These are phyloP conservation scores for Gypsophila paniculata DNA, from an alignment of 179 eudicot species.

Conservation along the genomic window DNA sequence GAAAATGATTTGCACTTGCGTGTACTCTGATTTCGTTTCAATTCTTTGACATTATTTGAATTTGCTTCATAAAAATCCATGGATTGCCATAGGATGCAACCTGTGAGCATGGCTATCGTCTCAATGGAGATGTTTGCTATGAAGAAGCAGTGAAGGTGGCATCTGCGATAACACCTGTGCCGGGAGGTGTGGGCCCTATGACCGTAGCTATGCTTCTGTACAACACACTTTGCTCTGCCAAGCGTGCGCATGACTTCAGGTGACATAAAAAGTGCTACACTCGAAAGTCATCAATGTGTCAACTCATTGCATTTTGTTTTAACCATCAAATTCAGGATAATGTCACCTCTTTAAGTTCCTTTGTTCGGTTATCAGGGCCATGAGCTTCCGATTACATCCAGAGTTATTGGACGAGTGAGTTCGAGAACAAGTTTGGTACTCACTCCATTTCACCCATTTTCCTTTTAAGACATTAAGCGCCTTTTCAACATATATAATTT, in stretches of 20 bases:
- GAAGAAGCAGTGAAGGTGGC: conserved; percentile 67
- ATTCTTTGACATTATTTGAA: not conserved
- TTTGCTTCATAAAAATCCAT: not conserved
- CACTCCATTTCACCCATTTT: too few relatives aligned
- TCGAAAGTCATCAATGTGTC: too few relatives aligned
- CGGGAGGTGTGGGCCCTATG: conserved; percentile 95
- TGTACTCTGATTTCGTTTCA: not conserved
- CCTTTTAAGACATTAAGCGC: too few relatives aligned
- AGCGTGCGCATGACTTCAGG: conserved; percentile 39
- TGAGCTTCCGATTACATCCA: too few relatives aligned
- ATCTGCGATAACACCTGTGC: conserved; percentile 82
- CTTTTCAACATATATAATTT: too few relatives aligned
- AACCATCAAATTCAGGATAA: too few relatives aligned
- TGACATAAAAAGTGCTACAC: too few relatives aligned
- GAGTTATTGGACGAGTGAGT: too few relatives aligned
- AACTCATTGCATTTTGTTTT: too few relatives aligned
- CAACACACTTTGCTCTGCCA: conserved; percentile 72
- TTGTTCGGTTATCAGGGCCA: too few relatives aligned
- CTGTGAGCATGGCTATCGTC: conserved; percentile 56
- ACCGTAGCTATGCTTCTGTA: conserved; percentile 78
- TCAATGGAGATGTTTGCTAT: conserved; percentile 72
- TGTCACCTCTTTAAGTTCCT: too few relatives aligned
- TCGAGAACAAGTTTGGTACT: too few relatives aligned
- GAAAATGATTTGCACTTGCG: not conserved
- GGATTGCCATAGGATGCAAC: conserved; percentile 44